Evolutionary conservation across 805 yeast species (phyloP).

Genomic region (Metschnikowia baotianmanensis): DNA sequence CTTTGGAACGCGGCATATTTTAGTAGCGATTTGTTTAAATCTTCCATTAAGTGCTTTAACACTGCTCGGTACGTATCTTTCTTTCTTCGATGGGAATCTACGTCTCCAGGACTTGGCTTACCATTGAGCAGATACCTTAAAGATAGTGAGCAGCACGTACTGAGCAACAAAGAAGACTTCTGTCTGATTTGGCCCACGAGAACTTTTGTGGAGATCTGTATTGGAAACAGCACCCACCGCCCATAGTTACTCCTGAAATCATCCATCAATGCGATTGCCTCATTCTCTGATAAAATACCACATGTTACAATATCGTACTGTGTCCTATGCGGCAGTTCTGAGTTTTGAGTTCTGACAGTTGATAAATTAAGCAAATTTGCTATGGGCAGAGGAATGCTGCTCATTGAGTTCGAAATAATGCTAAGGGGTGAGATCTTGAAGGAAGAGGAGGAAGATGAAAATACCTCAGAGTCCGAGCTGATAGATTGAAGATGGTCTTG

Average conservation of each 20-base stretch:
- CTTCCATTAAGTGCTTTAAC: slow-evolving; percentile 47
- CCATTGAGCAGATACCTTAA: slow-evolving; percentile 46
- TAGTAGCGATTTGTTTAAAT: slow-evolving; percentile 46
- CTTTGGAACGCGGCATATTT: slow-evolving; percentile 26
- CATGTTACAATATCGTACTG: slow-evolving; percentile 49
- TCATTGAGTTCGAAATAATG: slow-evolving; percentile 34
- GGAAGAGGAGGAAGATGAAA: slow-evolving; percentile 31
- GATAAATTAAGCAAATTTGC: slow-evolving; percentile 26
- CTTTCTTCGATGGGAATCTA: slow-evolving; percentile 22
- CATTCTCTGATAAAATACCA: slow-evolving; percentile 47
- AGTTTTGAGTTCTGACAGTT: slow-evolving; percentile 4
- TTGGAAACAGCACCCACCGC: slow-evolving; percentile 75
- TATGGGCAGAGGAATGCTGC: slow-evolving; percentile 36
- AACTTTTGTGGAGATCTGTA: slow-evolving; percentile 43
- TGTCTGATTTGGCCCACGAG: slow-evolving; percentile 48
- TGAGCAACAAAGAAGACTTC: slow-evolving; percentile 61
- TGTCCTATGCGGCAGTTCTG: slow-evolving; percentile 11
- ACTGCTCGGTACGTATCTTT: slow-evolving; percentile 38
- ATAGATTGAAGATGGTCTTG: background rate
- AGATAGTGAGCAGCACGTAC: slow-evolving; percentile 63
- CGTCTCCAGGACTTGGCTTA: slow-evolving; percentile 24
- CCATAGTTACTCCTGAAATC: slow-evolving; percentile 68
- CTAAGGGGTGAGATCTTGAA: slow-evolving; percentile 44
- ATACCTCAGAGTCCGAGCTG: slow-evolving; percentile 1
- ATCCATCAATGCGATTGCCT: slow-evolving; percentile 49